phyloP scores from a whole-genome alignment of 768 basidiomycete genomes.

The Kwoniella heveanensis region DNA sequence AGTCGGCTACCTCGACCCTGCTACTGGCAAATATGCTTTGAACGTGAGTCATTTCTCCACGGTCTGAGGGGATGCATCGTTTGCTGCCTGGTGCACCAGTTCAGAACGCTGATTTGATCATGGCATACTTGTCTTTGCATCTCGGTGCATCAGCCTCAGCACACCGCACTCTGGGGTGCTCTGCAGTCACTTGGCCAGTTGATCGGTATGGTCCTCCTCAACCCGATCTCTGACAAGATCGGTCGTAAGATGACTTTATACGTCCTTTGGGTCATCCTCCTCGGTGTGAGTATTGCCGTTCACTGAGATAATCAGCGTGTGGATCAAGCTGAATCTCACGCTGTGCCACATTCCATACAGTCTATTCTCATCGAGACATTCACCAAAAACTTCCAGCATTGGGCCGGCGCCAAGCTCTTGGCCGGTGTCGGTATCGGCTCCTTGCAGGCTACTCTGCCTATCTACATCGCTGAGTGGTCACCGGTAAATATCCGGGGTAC shows the following conservation, averaged over 20 bases:
- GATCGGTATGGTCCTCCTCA: constrained; percentile 17
- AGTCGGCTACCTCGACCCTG: constrained; percentile 12
- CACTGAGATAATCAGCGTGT: no score
- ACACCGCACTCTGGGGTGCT: constrained; percentile 13
- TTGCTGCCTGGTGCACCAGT: not conserved
- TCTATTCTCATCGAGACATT: constrained; percentile 18
- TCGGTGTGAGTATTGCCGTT: constrained; percentile 18
- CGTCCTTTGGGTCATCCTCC: constrained; percentile 15
- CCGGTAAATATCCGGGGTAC: constrained; percentile 29
- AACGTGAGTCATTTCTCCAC: not conserved
- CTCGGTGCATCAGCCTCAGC: not conserved
- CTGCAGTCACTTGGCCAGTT: constrained; percentile 19
- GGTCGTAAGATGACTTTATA: constrained; percentile 18
- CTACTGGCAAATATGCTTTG: not conserved
- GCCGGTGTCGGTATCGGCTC: constrained; percentile 23
- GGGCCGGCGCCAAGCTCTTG: constrained; percentile 21
- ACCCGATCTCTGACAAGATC: constrained; percentile 12
- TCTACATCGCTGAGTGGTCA: constrained; percentile 29
- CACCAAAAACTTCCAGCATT: constrained; percentile 7
- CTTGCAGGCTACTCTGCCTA: constrained; percentile 24
- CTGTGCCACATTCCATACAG: no score
- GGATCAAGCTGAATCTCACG: no score
- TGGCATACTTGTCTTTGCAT: not conserved
- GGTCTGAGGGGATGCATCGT: not conserved
- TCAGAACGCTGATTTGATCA: not conserved